A percentile compares a stretch with the other conserved stretches of the same genome.
Conservation (phyloP, 73 alveolate genomes). For the Paraurostyla sp. region DNA sequence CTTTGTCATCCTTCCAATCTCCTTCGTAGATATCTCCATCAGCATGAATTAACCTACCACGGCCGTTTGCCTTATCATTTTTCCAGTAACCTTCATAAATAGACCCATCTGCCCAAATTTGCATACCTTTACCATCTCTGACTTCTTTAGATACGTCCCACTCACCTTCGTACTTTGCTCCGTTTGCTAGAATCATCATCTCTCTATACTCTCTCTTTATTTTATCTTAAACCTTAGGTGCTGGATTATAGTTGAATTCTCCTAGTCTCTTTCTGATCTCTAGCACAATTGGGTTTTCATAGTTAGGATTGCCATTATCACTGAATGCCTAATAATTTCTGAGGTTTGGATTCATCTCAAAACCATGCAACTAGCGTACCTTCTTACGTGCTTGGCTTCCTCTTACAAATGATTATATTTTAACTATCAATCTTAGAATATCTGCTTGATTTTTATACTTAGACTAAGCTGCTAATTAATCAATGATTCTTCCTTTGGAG, state of each 20-base stretch:
- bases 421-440: too few relatives aligned
- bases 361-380: too few relatives aligned
- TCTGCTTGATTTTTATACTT: too few relatives aligned
- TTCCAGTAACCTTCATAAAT: constrained; percentile 73
- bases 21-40: constrained; percentile 65
- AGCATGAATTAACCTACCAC: constrained; percentile 26
- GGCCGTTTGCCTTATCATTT: constrained; percentile 54
- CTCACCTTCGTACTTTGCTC: constrained; percentile 74
- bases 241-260: constrained; percentile 6
- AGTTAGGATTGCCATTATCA: background rate
- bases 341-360: too few relatives aligned
- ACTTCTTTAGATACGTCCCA: constrained; percentile 74
- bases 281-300: constrained; percentile 48
- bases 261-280: constrained; percentile 23
- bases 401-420: too few relatives aligned
- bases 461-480: too few relatives aligned
- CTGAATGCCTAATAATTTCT: too few relatives aligned
- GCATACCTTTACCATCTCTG: constrained; percentile 81
- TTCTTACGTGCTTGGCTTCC: too few relatives aligned
- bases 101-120: constrained; percentile 75
- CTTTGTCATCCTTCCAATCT: constrained; percentile 43
- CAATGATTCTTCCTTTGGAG: too few relatives aligned
- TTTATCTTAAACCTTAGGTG: background rate
- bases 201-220: background rate
- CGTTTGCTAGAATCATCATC: constrained; percentile 63